A percentile compares a stretch with the other conserved stretches of the same genome.
These are phyloP conservation scores for Rutidosis leptorrhynchoides DNA, from an alignment of 129 eudicot genomes.

Conservation along the genomic window DNA sequence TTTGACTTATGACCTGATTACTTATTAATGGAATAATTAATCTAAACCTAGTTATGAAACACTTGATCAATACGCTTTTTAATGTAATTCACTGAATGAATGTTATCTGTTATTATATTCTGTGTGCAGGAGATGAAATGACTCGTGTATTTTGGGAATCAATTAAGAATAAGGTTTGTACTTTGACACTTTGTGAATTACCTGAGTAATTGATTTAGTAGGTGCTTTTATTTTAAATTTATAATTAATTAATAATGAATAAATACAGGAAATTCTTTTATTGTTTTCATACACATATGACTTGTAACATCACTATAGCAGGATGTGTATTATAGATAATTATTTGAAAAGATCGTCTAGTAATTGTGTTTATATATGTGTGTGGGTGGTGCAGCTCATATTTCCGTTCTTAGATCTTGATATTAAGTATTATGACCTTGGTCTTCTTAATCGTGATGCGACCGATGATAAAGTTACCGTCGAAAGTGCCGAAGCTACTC, in stretches of 20 bases:
- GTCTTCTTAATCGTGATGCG: slow-evolving; percentile 93
- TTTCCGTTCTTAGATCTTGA: slow-evolving; percentile 89
- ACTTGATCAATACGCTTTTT: background rate
- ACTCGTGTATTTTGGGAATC: slow-evolving; percentile 86
- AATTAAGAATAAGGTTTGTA: slow-evolving; percentile 84
- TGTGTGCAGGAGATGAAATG: slow-evolving; percentile 92
- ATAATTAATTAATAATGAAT: too few species aligned
- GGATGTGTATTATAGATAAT: background rate
- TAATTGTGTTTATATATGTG: slow-evolving; percentile 2
- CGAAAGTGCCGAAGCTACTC: slow-evolving; percentile 98
- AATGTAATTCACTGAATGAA: background rate
- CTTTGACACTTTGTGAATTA: background rate
- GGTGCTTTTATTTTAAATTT: background rate
- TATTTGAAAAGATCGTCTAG: background rate
- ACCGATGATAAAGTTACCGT: slow-evolving; percentile 92
- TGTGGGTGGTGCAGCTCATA: slow-evolving; percentile 52
- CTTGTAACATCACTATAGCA: background rate
- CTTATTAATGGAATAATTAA: background rate
- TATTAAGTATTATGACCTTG: slow-evolving; percentile 93
- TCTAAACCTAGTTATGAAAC: background rate
- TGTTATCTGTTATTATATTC: background rate
- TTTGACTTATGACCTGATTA: background rate
- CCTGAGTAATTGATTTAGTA: background rate
- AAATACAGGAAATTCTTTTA: too few species aligned
- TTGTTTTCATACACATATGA: background rate